phyloP scores from a whole-genome alignment of 495 filamentous ascomycete genomes.

The Neurospora sp. region DNA sequence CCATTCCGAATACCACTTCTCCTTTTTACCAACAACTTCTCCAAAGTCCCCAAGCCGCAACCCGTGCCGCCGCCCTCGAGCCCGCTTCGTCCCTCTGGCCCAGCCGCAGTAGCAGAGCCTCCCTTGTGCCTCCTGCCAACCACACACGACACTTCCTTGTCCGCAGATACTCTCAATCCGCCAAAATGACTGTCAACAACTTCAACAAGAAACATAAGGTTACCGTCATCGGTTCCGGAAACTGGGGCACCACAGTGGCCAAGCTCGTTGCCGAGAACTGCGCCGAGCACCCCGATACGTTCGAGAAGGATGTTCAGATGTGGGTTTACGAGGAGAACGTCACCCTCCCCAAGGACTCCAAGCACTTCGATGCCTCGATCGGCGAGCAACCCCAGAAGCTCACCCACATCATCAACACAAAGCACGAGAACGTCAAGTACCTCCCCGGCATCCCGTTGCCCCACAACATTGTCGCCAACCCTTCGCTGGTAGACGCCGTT shows the following conservation, averaged over 20 bases:
- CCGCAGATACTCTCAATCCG: slow-evolving; percentile 7
- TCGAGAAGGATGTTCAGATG: slow-evolving; percentile 88
- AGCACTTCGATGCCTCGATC: slow-evolving; percentile 41
- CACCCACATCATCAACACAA: slow-evolving; percentile 77
- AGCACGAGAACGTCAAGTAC: slow-evolving; percentile 97
- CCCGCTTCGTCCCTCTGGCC: background rate
- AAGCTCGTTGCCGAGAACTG: slow-evolving; percentile 96
- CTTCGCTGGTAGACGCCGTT: slow-evolving; percentile 72
- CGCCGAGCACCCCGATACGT: slow-evolving; percentile 60
- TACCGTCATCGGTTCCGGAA: slow-evolving; percentile 87
- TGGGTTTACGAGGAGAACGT: slow-evolving; percentile 92
- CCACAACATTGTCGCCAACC: slow-evolving; percentile 77
- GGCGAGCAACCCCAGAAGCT: slow-evolving; percentile 65
- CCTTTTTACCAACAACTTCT: background rate
- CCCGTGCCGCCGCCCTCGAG: background rate
- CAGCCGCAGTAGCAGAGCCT: background rate
- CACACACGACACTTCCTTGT: slow-evolving; percentile 1
- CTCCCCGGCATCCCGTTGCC: slow-evolving; percentile 80
- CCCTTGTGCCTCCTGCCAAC: background rate
- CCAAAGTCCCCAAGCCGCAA: background rate
- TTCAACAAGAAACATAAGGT: slow-evolving; percentile 71
- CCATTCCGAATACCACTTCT: background rate
- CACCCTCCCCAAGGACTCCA: slow-evolving; percentile 53
- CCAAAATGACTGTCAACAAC: slow-evolving; percentile 22
- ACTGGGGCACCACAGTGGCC: slow-evolving; percentile 96